Base-by-base conservation (phyloP, 306 rosid species). In the Alnus rubra region DNA sequence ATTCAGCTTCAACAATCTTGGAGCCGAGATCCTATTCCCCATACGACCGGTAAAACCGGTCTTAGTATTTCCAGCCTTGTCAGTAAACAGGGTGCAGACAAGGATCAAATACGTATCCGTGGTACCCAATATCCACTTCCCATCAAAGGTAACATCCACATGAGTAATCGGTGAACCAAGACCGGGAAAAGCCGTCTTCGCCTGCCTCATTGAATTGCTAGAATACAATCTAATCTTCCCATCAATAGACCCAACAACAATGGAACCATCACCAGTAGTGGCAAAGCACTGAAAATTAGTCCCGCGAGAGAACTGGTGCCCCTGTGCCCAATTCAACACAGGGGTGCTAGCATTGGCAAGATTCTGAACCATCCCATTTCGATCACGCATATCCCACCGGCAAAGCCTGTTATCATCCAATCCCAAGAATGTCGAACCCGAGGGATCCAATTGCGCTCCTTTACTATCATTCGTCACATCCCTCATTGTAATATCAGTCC, bases 371-470 rank as follows among this genome's bases (percentile, higher is more conserved):
- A 96, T 78, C 71, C 99, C 99, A 72, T 89, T 82, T 69, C 90
- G 89, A 62, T 96, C 99, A 50, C 99, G 92, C 99, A 96, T 96
- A 85, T 96, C 99, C 99, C 99, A 96, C 81, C 97, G 80, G 79
- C 99, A 96, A 71, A 96, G 98, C 87, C 99, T 84, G 78, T 91
- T 96, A 83, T 96, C 98, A 84, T 96, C 99, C 88, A 93, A 84
- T 42, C 99, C 99, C 65, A 96, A 82, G 65, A 96, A 96, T 58
- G 99, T 96, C 0, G 98, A 93, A 4, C 97, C 99, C 0, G 98
- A 83, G 58, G 99, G 99, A 79, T 96, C 99, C 87, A 96, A 81
- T 70, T 96, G 99, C 23, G 99, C 87, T 30, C 99, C 94, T 76
- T 96, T 96, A 74, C 87, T 84, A 65, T 96, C 99, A 90, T 91